Base-by-base conservation (phyloP, 2,329 filamentous ascomycete species). In the Lachnellula occidentalis region DNA sequence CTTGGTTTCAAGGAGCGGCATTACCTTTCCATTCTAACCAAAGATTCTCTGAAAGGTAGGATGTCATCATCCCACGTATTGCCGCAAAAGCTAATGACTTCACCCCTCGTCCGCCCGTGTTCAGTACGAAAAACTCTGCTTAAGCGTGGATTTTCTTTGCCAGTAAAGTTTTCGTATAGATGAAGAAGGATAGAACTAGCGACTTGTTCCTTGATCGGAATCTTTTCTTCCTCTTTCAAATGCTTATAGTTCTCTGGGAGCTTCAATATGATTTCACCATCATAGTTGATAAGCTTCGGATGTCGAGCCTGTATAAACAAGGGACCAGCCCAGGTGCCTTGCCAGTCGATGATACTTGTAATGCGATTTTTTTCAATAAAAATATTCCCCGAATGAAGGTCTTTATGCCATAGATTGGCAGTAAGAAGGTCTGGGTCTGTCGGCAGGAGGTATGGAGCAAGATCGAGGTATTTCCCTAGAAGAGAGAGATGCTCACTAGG, bases 281-380 rank as follows among this genome's bases (percentile, higher is more conserved):
- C 58, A 55, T 68, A 70, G 45, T 67, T 54, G 19, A 69, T 58
- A 42, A 70, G 58, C 34, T 62, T 62, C 31, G 68, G 66, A 55
- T 60, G 58, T 46, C 63, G 56, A 51, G 27, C 59, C 55, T 62
- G 58, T 55, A 59, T 53, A 49, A 59, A 62, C 14, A 62, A 43
- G 45, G 56, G 56, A 11, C 53, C 54, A 56, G 51, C 51, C 54
- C 53, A 56, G 39, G 45, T 50, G 50, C n/a, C 21, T 31, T 51
- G 49, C 49, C 50, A 76, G 60, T 76, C 71, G 48, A 76, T 74
- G 6, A 76, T 48, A 49, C 68, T 65, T 6, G 70, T 69, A 37
- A 76, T 68, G 42, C 58, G 61, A 41, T 62, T 61, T 21, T 66
- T 56, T n/a, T 70, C 36, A 24, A 74, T 65, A 55, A 74, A 74